phyloP scores from a whole-genome alignment of 2,329 filamentous ascomycete species.

The Apiospora arundinis region DNA sequence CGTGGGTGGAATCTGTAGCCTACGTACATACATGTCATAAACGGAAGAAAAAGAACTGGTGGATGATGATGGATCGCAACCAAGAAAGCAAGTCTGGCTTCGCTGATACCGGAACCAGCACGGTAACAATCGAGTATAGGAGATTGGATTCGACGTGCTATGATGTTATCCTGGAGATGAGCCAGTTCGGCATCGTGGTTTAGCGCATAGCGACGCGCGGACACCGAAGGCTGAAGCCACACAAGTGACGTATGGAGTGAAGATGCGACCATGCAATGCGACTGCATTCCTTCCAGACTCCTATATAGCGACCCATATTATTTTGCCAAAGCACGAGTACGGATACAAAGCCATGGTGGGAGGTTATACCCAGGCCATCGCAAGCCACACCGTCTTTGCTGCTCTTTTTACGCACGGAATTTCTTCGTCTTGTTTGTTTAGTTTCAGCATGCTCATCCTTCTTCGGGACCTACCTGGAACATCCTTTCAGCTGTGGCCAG shows the following conservation, averaged over 20 bases:
- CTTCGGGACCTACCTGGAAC: neutral
- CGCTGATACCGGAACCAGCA: neutral
- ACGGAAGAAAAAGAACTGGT: neutral
- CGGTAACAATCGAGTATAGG: neutral
- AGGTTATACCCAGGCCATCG: neutral
- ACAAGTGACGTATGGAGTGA: slow-evolving; percentile 6
- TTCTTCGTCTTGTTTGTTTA: neutral
- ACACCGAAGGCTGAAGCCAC: slow-evolving; percentile 12
- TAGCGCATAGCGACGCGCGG: slow-evolving; percentile 9
- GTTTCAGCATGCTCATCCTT: neutral
- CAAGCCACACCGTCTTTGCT: neutral
- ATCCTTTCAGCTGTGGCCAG: neutral
- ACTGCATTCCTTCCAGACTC: slow-evolving; percentile 2
- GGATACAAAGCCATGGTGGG: neutral
- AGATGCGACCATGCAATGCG: slow-evolving; percentile 10
- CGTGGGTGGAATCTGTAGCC: neutral
- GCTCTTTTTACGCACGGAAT: neutral
- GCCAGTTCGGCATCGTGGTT: neutral
- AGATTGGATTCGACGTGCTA: slow-evolving; percentile 6
- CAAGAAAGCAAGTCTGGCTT: neutral
- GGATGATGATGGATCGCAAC: neutral
- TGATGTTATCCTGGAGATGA: neutral
- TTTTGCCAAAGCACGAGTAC: neutral
- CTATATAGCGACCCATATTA: neutral
- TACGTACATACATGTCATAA: neutral